Base-by-base conservation (phyloP, 164 flowering plant species). In the Aristolochia contorta region DNA sequence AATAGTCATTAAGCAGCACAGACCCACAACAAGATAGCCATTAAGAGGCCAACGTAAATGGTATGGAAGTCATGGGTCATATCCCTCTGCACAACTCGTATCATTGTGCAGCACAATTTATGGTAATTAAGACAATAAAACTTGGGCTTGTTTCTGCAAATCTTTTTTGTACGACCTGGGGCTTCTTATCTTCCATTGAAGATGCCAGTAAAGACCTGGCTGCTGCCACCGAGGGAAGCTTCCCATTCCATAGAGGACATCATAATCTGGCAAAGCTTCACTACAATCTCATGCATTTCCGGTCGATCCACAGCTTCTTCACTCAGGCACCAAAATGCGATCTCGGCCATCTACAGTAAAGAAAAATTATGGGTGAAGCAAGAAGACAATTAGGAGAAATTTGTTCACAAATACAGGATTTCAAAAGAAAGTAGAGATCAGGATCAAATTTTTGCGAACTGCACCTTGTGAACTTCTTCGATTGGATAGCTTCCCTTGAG, bases 141-240 rank as follows among this genome's bases (percentile, higher is more conserved):
- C 43, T 7, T 37, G 12, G 43, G 43, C 43, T 7, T 37, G 7
- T 37, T 37, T 37, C 43, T 4, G 10, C 43, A 37, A 37, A 7
- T 37, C 43, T 6, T 37, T 37, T 10, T 2, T 6, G 43, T 1
- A 3, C 43, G 10, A 6, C 43, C 1, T 37, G 43, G 21, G 30
- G 37, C 24, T 54, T n/a, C 25, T 54, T 48, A 87, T 75, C 88
- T 80, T 60, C 88, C 86, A 61, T 32, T 60, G 16, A 77, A 72
- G 8, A 87, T 22, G 14, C 85, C 88, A 67, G 85, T 87, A 60
- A 82, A 83, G 61, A 84, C 80, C 57, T 71, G 85, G 71, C 86
- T 84, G 61, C 68, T 76, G 47, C 90, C 86, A 57, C 85, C 94
- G 5, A 83, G 74, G 7, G 91, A 82, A 19, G 85, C 89, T 68